A percentile compares a stretch with the other conserved stretches of the same genome.
Conservation (phyloP, 345 rosid species). For the Brassica nigra region DNA sequence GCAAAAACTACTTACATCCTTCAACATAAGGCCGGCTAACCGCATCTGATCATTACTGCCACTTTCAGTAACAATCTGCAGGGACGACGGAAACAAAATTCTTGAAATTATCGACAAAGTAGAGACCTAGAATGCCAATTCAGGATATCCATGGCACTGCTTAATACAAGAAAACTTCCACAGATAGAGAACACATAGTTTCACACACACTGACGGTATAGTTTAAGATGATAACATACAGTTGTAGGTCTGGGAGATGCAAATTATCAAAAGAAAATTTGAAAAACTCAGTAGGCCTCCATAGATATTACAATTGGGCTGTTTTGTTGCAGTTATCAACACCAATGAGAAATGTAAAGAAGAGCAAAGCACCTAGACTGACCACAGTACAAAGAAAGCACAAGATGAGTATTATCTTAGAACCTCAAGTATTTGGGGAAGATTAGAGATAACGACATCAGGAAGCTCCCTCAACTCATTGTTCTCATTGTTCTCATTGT, state of each 20-base stretch:
- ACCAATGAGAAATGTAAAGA: background rate
- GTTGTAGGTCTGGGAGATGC: conserved; percentile 9
- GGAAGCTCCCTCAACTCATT: conserved; percentile 84
- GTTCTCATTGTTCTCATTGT: conserved; percentile 46
- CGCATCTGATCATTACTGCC: conserved; percentile 74
- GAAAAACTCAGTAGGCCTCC: background rate
- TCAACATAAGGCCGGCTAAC: conserved; percentile 62
- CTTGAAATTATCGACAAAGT: background rate
- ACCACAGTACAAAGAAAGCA: conserved; percentile 21
- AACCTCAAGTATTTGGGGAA: conserved; percentile 84
- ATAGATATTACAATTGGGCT: background rate
- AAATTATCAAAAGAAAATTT: background rate
- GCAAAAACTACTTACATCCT: conserved; percentile 63
- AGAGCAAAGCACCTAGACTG: background rate
- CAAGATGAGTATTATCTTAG: conserved; percentile 27
- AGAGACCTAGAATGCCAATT: background rate
- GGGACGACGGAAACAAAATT: conserved; percentile 15
- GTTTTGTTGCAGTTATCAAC: background rate
- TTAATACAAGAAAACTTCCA: conserved; percentile 13
- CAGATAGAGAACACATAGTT: background rate
- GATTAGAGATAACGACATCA: conserved; percentile 69
- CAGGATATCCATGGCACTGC: background rate
- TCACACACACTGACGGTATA: background rate
- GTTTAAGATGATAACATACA: conserved; percentile 8
- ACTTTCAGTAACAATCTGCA: conserved; percentile 65